Conservation (phyloP, 2,329 filamentous ascomycete species). For the Zelopaecilomyces penicillatus region DNA sequence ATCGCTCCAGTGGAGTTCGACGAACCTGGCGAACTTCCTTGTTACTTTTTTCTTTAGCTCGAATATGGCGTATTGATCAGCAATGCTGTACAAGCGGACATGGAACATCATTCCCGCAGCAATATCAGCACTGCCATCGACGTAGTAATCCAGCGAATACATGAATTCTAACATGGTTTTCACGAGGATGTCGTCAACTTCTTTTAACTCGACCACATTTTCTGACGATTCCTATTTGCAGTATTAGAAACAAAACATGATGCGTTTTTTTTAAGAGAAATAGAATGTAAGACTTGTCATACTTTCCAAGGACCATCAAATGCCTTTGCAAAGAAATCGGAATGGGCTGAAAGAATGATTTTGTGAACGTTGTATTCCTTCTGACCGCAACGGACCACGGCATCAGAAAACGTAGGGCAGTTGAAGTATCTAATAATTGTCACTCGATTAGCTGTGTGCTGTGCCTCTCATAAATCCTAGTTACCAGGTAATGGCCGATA, state of each 20-base stretch:
- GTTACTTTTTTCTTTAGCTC: constrained; percentile 3
- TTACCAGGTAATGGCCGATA: no score
- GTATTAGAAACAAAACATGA: neutral
- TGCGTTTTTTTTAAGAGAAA: neutral
- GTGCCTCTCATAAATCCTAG: neutral
- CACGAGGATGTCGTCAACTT: constrained; percentile 11
- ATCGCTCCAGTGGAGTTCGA: no score
- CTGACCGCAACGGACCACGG: constrained; percentile 2
- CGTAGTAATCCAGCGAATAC: constrained; percentile 11
- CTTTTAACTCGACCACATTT: constrained; percentile 9
- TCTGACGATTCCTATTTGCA: constrained; percentile 8
- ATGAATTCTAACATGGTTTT: constrained; percentile 11
- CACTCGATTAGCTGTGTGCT: no score
- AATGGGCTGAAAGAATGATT: constrained; percentile 9
- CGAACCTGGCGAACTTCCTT: no score
- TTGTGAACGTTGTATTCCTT: constrained; percentile 10
- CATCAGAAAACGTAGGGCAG: constrained; percentile 3
- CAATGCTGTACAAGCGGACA: constrained; percentile 11
- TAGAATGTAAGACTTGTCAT: neutral
- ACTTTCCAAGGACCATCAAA: constrained; percentile 7
- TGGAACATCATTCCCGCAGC: constrained; percentile 8
- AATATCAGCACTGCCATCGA: constrained; percentile 2
- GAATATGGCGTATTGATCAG: constrained; percentile 11
- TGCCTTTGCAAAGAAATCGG: constrained; percentile 6
- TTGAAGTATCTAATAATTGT: constrained; percentile 5